Conservation (phyloP, 1,284 basidiomycete genomes). For the Sutorius eximius region DNA sequence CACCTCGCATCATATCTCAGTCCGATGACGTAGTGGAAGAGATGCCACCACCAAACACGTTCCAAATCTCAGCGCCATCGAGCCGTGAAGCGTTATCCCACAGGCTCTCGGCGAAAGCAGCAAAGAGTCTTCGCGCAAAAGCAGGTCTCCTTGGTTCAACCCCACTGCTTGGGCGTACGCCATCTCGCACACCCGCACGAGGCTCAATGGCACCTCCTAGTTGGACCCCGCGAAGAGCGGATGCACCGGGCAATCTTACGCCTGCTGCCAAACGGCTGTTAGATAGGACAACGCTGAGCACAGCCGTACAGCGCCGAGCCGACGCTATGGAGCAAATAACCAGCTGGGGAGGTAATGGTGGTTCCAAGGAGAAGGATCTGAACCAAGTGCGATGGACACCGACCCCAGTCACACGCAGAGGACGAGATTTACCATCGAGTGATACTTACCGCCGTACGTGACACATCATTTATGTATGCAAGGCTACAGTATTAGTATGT, state of each 20-base stretch:
- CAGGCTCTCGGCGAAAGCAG: constrained; percentile 71
- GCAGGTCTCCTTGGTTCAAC: constrained; percentile 52
- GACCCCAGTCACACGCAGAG: constrained; percentile 49
- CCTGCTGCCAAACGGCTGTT: constrained; percentile 78
- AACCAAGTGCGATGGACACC: constrained; percentile 78
- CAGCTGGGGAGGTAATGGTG: constrained; percentile 54
- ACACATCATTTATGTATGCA: constrained; percentile 7
- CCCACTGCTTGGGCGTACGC: constrained; percentile 35
- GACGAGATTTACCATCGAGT: constrained; percentile 10
- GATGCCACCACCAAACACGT: constrained; percentile 57
- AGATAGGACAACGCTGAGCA: constrained; percentile 65
- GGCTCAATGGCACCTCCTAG: constrained; percentile 67
- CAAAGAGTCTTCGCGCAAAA: constrained; percentile 68
- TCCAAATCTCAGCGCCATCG: constrained; percentile 69
- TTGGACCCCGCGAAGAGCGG: constrained; percentile 64
- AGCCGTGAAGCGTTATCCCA: constrained; percentile 77
- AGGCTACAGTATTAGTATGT: constrained; percentile 11
- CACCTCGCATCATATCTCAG: constrained; percentile 78
- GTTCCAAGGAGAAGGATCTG: constrained; percentile 56
- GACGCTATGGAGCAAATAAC: constrained; percentile 66
- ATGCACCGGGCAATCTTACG: constrained; percentile 70
- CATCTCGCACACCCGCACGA: constrained; percentile 35
- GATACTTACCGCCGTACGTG: constrained; percentile 3
- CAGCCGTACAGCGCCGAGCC: constrained; percentile 59
- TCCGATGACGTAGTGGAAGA: constrained; percentile 52